Evolutionary conservation across 73 alveolate genomes (phyloP).

Genomic region (Tetrahymena malaccensis): DNA sequence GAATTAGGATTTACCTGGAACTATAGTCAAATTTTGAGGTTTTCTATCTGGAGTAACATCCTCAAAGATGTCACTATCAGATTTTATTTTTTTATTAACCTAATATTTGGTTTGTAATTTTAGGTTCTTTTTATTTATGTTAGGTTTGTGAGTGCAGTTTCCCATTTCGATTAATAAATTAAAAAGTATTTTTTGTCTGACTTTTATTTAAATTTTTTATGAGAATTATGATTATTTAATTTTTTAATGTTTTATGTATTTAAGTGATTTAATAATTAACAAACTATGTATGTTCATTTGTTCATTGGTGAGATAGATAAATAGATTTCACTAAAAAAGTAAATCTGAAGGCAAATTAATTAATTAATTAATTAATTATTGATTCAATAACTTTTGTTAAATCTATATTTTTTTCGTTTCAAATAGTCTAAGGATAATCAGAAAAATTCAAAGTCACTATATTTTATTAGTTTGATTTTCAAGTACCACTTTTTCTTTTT

Average conservation of each 20-base stretch:
- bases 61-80: background rate
- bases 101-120: background rate
- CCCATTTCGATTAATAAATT: background rate
- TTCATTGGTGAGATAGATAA: background rate
- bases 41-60: background rate
- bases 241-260: background rate
- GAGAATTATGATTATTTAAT: background rate
- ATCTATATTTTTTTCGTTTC: background rate
- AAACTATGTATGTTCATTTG: background rate
- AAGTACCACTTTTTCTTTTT: background rate
- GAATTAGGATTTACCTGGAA: background rate
- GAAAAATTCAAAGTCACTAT: background rate
- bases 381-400: background rate
- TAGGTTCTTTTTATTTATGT: background rate
- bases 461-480: background rate
- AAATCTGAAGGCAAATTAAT: background rate
- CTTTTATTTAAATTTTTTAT: background rate
- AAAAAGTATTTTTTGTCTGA: background rate
- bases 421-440: background rate
- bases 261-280: background rate
- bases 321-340: too few species aligned
- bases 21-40: background rate
- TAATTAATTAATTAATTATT: too few species aligned
- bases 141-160: background rate
- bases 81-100: background rate